These are phyloP conservation scores for Phylloporus gajari DNA, from an alignment of 1,284 basidiomycete species.

Conservation along the genomic window DNA sequence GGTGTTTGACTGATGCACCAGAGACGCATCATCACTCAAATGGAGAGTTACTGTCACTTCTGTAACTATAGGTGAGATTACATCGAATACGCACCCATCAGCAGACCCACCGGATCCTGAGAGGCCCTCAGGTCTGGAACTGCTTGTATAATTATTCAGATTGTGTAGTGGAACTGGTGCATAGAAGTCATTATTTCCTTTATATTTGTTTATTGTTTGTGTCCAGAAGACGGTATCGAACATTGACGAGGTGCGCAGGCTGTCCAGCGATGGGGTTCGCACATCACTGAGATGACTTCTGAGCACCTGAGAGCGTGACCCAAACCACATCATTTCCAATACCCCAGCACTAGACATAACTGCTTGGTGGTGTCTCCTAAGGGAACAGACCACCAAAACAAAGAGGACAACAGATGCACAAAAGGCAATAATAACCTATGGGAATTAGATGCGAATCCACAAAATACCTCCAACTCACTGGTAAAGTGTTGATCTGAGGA, in stretches of 20 bases:
- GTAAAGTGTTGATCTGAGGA: too few relatives aligned
- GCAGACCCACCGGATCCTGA: not conserved
- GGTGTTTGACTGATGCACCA: not conserved
- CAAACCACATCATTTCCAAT: slow-evolving; percentile 2
- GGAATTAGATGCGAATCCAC: too few relatives aligned
- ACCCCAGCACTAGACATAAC: not conserved
- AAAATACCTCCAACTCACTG: too few relatives aligned
- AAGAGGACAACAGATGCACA: too few relatives aligned
- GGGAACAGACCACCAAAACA: too few relatives aligned
- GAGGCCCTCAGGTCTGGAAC: not conserved
- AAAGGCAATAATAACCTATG: too few relatives aligned
- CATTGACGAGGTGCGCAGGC: not conserved
- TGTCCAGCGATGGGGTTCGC: not conserved
- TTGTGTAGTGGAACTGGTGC: too few relatives aligned
- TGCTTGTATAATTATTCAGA: too few relatives aligned
- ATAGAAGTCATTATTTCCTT: too few relatives aligned
- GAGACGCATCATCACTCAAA: too few relatives aligned
- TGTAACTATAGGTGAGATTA: not conserved
- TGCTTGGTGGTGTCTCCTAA: too few relatives aligned
- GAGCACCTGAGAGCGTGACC: not conserved
- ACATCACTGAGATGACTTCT: not conserved
- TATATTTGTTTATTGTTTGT: not conserved
- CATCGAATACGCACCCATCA: too few relatives aligned
- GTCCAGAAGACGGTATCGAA: not conserved
- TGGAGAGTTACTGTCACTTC: not conserved